Percentiles rank a stretch among this genome's conserved stretches.
These are phyloP conservation scores for Elymus sibiricus DNA, from an alignment of 176 grass and related monocot genomes.

Conservation along the genomic window DNA sequence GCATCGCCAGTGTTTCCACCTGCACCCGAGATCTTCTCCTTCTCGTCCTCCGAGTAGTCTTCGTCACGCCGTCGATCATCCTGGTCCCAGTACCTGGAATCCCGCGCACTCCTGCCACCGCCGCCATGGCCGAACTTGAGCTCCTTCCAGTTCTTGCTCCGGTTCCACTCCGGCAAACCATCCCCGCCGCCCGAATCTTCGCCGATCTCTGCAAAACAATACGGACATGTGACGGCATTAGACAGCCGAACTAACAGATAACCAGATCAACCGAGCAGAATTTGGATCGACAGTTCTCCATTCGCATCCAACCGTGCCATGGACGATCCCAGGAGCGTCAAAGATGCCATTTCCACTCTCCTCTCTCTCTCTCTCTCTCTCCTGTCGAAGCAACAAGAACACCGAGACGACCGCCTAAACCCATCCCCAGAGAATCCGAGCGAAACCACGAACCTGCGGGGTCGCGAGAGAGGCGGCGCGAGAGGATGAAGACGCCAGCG, in stretches of 20 bases:
- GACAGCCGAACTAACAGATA: neutral
- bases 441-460: conserved; percentile 25
- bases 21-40: conserved; percentile 35
- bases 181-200: conserved; percentile 36
- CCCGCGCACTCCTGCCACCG: conserved; percentile 42
- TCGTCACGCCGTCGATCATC: conserved; percentile 72
- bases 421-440: neutral
- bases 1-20: conserved; percentile 18
- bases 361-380: neutral
- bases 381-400: neutral
- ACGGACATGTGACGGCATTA: neutral
- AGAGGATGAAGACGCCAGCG: conserved; percentile 62
- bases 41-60: conserved; percentile 67
- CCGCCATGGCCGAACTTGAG: conserved; percentile 76
- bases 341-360: neutral
- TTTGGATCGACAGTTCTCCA: conserved; percentile 13
- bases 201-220: conserved; percentile 34
- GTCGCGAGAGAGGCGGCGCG: conserved; percentile 40
- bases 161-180: conserved; percentile 45
- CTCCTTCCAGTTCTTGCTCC: conserved; percentile 58
- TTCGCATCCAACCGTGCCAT: neutral
- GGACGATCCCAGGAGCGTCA: neutral
- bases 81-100: conserved; percentile 86
- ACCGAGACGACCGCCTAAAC: neutral
- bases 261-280: conserved; percentile 12